Evolutionary conservation across 139 green algal species (phyloP).

Genomic region (Chlamydomonas schloesseri): DNA sequence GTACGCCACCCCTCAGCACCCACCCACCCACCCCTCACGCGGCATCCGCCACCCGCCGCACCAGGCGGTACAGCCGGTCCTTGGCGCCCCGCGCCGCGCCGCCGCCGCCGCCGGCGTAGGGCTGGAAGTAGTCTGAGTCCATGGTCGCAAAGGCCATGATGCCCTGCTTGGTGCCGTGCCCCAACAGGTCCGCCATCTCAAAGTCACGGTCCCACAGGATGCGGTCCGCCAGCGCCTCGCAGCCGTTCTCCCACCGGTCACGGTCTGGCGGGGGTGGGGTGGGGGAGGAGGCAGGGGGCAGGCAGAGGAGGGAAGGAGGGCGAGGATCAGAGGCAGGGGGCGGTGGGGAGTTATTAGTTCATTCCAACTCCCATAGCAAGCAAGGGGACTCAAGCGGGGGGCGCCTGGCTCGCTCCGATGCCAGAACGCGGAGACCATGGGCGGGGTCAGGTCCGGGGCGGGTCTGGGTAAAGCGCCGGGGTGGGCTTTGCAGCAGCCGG

Average conservation of each 20-base stretch:
- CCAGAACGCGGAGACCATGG: background rate
- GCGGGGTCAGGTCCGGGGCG: no score
- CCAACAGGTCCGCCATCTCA: background rate
- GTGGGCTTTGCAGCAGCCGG: no score
- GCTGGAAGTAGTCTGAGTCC: background rate
- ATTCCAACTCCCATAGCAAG: background rate
- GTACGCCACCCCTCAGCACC: no score
- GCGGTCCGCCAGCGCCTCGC: background rate
- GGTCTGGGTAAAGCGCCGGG: no score
- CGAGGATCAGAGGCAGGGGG: background rate
- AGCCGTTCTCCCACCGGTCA: background rate
- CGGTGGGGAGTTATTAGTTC: no score
- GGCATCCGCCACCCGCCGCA: background rate
- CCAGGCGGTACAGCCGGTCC: background rate
- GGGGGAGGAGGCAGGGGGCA: no score
- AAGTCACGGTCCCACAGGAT: constrained; percentile 4
- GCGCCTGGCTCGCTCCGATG: background rate
- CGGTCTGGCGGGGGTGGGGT: background rate
- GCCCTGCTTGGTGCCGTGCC: background rate
- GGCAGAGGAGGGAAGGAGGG: no score
- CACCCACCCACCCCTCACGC: no score
- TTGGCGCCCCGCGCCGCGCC: background rate
- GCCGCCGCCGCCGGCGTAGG: background rate
- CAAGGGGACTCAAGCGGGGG: background rate
- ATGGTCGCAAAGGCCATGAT: background rate